Conservation (phyloP, 2,329 filamentous ascomycete genomes). For the Xylaria arbuscula region DNA sequence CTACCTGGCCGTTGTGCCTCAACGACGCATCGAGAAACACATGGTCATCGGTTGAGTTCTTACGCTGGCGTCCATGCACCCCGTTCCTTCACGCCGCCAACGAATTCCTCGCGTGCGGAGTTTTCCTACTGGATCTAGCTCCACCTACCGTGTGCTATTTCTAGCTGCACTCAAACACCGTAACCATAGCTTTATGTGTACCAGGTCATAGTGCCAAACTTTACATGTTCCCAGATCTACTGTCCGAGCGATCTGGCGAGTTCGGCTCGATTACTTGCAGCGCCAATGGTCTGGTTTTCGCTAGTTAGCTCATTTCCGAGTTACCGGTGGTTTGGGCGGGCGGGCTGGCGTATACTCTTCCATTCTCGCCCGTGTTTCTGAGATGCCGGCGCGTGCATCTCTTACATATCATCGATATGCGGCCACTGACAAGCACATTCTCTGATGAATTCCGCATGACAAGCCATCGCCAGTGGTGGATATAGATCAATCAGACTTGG, state of each 20-base stretch:
- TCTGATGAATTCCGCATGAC: background rate
- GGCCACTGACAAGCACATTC: conserved; percentile 1
- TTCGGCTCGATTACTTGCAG: too few relatives aligned
- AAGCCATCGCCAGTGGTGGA: background rate
- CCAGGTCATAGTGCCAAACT: background rate
- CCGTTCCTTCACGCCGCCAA: background rate
- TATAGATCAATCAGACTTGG: background rate
- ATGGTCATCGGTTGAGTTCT: conserved; percentile 9
- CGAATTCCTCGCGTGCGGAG: too few relatives aligned
- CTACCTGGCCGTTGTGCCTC: conserved; percentile 8
- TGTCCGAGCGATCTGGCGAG: too few relatives aligned
- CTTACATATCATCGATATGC: background rate
- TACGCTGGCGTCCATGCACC: background rate
- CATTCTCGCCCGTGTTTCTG: background rate
- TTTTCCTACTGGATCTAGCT: background rate
- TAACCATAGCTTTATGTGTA: background rate
- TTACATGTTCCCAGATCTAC: background rate
- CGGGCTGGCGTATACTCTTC: background rate
- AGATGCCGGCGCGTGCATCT: background rate
- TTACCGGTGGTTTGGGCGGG: conserved; percentile 1
- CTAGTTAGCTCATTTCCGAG: too few relatives aligned
- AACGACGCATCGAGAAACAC: conserved; percentile 15
- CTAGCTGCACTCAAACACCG: background rate
- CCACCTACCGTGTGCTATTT: background rate
- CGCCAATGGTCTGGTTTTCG: too few relatives aligned